Evolutionary conservation across 495 filamentous ascomycete species (phyloP).

Genomic region (Penicillium canescens): DNA sequence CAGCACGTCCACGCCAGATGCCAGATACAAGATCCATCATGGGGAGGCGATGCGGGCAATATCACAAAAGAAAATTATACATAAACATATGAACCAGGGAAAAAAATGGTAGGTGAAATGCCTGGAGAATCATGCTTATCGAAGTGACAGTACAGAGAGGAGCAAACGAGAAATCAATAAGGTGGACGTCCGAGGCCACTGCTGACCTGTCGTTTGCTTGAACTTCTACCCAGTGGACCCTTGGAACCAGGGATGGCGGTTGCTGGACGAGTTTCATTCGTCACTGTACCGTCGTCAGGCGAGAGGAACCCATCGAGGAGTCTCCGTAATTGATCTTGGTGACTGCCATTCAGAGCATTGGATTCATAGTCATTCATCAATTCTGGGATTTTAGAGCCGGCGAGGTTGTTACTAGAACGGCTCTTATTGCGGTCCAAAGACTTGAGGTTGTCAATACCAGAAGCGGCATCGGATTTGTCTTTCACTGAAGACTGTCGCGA

Average conservation of each 20-base stretch:
- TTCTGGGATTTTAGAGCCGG: conserved; percentile 17
- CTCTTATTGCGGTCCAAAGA: conserved; percentile 38
- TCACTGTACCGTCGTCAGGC: conserved; percentile 12
- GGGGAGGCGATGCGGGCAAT: neutral
- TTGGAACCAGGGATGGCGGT: conserved; percentile 12
- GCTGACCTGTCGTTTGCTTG: conserved; percentile 27
- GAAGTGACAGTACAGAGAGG: conserved; percentile 18
- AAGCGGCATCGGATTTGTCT: conserved; percentile 18
- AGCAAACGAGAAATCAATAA: conserved; percentile 27
- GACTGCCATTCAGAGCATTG: conserved; percentile 15
- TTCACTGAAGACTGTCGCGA: conserved; percentile 24
- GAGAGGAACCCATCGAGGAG: conserved; percentile 42
- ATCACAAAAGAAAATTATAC: conserved; percentile 6
- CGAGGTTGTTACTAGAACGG: conserved; percentile 39
- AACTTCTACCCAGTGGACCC: conserved; percentile 13
- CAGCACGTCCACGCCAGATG: neutral
- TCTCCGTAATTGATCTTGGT: conserved; percentile 37
- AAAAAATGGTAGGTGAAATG: conserved; percentile 3
- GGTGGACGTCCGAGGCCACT: conserved; percentile 44
- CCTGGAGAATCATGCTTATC: conserved; percentile 2
- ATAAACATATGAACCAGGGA: conserved; percentile 23
- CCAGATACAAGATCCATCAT: neutral
- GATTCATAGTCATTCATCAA: conserved; percentile 9
- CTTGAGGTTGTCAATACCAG: conserved; percentile 15
- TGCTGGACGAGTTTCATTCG: conserved; percentile 20